Evolutionary conservation across 148 eudicot genomes (phyloP).

Genomic region (Rhododendron griersonianum): DNA sequence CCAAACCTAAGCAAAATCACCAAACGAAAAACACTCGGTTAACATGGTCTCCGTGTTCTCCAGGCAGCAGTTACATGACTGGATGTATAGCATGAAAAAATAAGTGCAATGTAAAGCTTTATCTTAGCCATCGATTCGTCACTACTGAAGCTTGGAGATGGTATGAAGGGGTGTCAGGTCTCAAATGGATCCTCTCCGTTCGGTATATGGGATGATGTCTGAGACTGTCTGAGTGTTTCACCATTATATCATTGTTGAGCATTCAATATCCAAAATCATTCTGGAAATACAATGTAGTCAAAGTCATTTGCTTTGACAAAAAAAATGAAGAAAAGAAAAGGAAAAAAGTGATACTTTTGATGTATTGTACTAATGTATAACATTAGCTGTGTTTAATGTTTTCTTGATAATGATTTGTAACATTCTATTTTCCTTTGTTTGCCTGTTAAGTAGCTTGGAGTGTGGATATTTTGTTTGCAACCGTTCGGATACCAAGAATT

Average conservation of each 20-base stretch:
- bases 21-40: neutral
- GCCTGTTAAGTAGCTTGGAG: neutral
- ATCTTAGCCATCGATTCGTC: neutral
- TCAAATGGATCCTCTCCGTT: neutral
- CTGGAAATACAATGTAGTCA: neutral
- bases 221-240: neutral
- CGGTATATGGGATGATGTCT: too few species aligned
- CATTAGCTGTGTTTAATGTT: neutral
- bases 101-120: neutral
- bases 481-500: neutral
- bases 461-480: neutral
- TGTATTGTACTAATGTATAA: neutral
- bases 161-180: neutral
- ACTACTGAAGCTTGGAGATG: neutral
- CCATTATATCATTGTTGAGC: neutral
- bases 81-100: slow-evolving; percentile 2
- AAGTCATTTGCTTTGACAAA: neutral
- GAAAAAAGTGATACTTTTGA: neutral
- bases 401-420: neutral
- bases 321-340: neutral
- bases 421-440: neutral
- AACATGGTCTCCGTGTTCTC: neutral
- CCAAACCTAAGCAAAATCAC: slow-evolving; percentile 27
- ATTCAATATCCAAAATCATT: neutral
- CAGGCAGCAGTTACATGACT: neutral